Conservation (phyloP, 768 basidiomycete genomes). For the Kwoniella mangroviensis region DNA sequence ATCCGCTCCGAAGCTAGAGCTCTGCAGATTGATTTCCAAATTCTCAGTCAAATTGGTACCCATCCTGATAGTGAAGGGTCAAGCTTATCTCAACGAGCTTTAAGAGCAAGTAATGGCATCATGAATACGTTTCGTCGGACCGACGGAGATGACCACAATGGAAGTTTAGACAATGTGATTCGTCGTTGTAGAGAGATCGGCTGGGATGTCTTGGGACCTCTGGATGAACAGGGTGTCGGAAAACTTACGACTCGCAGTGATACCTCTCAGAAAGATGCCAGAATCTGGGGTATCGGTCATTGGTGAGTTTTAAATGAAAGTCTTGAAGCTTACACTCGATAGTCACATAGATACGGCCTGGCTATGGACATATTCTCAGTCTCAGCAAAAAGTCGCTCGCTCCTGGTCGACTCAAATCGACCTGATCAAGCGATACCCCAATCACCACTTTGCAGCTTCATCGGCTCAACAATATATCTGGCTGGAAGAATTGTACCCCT, state of each 20-base stretch:
- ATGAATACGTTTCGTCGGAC: slow-evolving; percentile 76
- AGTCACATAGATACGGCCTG: slow-evolving; percentile 80
- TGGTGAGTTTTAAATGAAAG: slow-evolving; percentile 30
- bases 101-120: slow-evolving; percentile 62
- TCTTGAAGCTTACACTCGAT: not conserved
- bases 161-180: slow-evolving; percentile 5
- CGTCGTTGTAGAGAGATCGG: slow-evolving; percentile 68
- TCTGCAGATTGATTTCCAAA: slow-evolving; percentile 32
- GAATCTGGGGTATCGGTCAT: slow-evolving; percentile 82
- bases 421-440: slow-evolving; percentile 92
- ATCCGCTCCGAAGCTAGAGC: slow-evolving; percentile 6
- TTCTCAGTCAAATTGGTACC: slow-evolving; percentile 27
- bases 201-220: slow-evolving; percentile 58
- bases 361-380: slow-evolving; percentile 92
- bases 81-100: slow-evolving; percentile 34
- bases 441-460: slow-evolving; percentile 75
- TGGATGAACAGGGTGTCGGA: slow-evolving; percentile 4
- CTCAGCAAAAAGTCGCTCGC: slow-evolving; percentile 92
- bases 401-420: slow-evolving; percentile 94
- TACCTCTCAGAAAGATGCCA: slow-evolving; percentile 1
- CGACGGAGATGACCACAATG: slow-evolving; percentile 7
- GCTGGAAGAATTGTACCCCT: slow-evolving; percentile 82
- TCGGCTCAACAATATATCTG: slow-evolving; percentile 78
- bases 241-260: not conserved
- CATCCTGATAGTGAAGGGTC: slow-evolving; percentile 14